A percentile compares a stretch with the other conserved stretches of the same genome.
These are phyloP conservation scores for Boletus edulis DNA, from an alignment of 768 basidiomycete genomes.

Conservation along the genomic window DNA sequence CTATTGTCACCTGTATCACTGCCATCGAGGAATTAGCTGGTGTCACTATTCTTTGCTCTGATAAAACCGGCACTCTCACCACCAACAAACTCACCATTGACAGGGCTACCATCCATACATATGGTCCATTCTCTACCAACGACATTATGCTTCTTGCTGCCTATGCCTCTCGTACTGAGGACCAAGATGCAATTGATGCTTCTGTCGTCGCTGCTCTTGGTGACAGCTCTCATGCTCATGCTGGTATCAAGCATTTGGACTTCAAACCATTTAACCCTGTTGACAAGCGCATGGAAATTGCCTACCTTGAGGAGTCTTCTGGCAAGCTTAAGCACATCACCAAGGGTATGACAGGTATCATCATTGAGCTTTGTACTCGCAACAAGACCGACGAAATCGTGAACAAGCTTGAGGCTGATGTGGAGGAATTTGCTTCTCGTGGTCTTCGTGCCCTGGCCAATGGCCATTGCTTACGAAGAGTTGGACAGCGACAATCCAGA, in stretches of 20 bases:
- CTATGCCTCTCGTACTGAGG: constrained; percentile 97
- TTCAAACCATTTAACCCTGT: constrained; percentile 99
- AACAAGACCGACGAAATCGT: constrained; percentile 96
- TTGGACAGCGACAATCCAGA: constrained; percentile 79
- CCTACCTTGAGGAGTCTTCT: constrained; percentile 90
- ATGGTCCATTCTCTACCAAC: constrained; percentile 83
- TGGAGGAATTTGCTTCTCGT: constrained; percentile 95
- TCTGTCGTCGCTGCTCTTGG: constrained; percentile 82
- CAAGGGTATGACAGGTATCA: constrained; percentile 99
- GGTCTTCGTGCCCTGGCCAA: constrained; percentile 75
- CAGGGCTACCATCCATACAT: constrained; percentile 85
- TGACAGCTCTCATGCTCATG: constrained; percentile 71
- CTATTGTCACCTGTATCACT: constrained; percentile 98
- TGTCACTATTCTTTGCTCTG: constrained; percentile 97
- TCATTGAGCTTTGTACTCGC: constrained; percentile 95
- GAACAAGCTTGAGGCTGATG: constrained; percentile 88
- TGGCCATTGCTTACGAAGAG: constrained; percentile 95
- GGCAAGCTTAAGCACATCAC: constrained; percentile 98
- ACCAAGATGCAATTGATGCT: constrained; percentile 95
- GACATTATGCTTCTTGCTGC: constrained; percentile 93
- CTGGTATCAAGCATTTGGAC: constrained; percentile 93
- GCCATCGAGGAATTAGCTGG: constrained; percentile 98
- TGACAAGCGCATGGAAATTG: constrained; percentile 98
- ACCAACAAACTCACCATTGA: constrained; percentile 99
- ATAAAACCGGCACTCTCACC: constrained; percentile 97